phyloP scores from a whole-genome alignment of 495 filamentous ascomycete genomes.

The Hyaloscypha bicolor region DNA sequence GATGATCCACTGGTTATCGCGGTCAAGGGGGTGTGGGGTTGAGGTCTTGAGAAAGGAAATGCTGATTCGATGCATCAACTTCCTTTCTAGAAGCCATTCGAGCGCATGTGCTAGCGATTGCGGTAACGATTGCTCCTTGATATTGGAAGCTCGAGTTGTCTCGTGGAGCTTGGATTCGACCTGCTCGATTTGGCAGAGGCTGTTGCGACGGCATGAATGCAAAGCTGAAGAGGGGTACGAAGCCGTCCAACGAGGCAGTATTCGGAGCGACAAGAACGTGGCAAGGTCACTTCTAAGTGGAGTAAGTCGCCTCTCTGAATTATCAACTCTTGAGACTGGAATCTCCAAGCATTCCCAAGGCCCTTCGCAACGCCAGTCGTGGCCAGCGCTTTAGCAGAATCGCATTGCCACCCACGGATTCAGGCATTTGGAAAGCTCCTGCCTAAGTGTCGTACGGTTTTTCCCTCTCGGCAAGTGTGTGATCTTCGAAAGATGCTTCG shows the following conservation, averaged over 20 bases:
- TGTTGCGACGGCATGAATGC: background rate
- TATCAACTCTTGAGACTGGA: too few relatives aligned
- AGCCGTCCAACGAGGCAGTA: background rate
- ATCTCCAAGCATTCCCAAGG: too few relatives aligned
- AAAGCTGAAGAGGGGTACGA: background rate
- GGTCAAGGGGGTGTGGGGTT: background rate
- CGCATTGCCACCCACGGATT: too few relatives aligned
- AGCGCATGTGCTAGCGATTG: background rate
- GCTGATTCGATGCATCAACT: background rate
- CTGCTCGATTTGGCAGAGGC: background rate
- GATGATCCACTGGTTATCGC: background rate
- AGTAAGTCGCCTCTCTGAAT: background rate
- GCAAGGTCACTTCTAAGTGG: background rate
- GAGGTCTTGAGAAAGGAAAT: background rate
- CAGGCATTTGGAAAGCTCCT: too few relatives aligned
- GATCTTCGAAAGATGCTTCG: too few relatives aligned
- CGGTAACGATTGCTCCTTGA: background rate
- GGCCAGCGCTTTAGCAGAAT: too few relatives aligned
- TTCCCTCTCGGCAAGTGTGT: too few relatives aligned
- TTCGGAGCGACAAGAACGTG: too few relatives aligned
- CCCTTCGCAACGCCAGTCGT: too few relatives aligned
- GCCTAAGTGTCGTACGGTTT: too few relatives aligned
- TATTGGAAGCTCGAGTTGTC: background rate
- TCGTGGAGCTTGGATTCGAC: background rate
- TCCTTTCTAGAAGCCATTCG: background rate